Evolutionary conservation across 495 filamentous ascomycete species (phyloP), one percentile per base, ranked within the genome.

Genomic region (Tuber umbilicatum): DNA sequence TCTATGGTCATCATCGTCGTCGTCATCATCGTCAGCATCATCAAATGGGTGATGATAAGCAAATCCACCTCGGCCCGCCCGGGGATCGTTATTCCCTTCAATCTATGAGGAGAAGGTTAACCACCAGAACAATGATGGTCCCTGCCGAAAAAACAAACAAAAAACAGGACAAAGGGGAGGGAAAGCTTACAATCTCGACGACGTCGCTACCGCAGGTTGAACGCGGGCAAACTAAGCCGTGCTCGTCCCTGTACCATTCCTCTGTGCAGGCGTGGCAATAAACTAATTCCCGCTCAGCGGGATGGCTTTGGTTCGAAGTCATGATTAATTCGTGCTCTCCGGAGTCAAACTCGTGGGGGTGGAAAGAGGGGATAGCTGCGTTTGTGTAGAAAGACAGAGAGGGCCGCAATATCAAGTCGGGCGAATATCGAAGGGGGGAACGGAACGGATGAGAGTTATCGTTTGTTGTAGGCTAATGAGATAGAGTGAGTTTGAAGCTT

Each of bases 251-350:
- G 75, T 89, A 90, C 93, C 92, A 97, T 79, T 97, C 91, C 68
- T 90, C 85, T 50, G 86, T 79, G 85, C 95, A 98, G 45, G 84
- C 79, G 83, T 97, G 93, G 83, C 95, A 99, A 80, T 87, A 92
- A 69, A 97, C 89, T 35, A 93, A 85, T 82, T 96, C 91, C 77
- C 89, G 84, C 40, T 72, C 67, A 41, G 76, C 74, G 12, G 73
- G 79, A 39, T 70, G 79, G 38, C 72, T 79, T 80, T 80, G 39
- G 74, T 74, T 73, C n/a, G 78, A 77, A 69, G 79, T 71, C 79
- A 81, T 81, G 31, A 31, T 10, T 64, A 64, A 64, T 64, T 31
- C 70, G 17, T 43, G 38, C 73, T 73, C 27, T 45, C 42, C 19
- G 67, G 38, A 47, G 55, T n/a, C 27, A 68, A 43, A 70, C 43